Conservation (phyloP, 768 basidiomycete species). For the Psilocybe sp. region DNA sequence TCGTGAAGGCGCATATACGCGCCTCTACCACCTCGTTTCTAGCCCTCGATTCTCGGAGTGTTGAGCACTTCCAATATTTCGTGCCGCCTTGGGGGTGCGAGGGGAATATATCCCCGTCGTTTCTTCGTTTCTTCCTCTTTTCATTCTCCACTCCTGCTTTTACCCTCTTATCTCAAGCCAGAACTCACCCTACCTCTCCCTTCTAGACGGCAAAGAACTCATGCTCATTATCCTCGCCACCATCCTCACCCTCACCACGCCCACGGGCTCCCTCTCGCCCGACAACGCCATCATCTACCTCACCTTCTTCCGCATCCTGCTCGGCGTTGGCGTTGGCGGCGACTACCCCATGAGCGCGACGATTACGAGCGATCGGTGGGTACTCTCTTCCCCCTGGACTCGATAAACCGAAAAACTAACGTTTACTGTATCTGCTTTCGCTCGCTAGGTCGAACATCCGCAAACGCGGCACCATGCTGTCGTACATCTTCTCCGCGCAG, state of each 20-base stretch:
- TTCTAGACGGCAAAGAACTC: slow-evolving; percentile 67
- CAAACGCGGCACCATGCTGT: slow-evolving; percentile 64
- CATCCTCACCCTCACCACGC: slow-evolving; percentile 63
- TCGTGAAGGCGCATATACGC: too few relatives aligned
- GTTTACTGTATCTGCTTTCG: too few relatives aligned
- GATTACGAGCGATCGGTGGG: slow-evolving; percentile 56
- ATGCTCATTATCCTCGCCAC: slow-evolving; percentile 78
- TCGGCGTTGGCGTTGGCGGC: slow-evolving; percentile 77
- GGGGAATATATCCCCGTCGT: too few relatives aligned
- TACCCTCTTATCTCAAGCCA: background rate
- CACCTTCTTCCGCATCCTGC: slow-evolving; percentile 55
- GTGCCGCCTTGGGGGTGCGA: too few relatives aligned
- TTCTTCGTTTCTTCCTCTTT: too few relatives aligned
- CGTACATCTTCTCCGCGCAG: slow-evolving; percentile 75
- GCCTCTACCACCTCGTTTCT: too few relatives aligned
- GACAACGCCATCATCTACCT: slow-evolving; percentile 58
- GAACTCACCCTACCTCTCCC: background rate
- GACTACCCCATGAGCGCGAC: slow-evolving; percentile 80
- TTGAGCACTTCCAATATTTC: too few relatives aligned
- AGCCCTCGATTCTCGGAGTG: too few relatives aligned
- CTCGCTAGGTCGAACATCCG: slow-evolving; percentile 59
- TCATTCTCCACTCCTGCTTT: background rate
- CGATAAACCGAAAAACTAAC: too few relatives aligned
- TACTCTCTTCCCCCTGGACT: too few relatives aligned
- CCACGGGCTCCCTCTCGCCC: slow-evolving; percentile 57